Percentiles rank a stretch among this genome's conserved stretches.
These are phyloP conservation scores for Pistacia atlantica DNA, from an alignment of 345 rosid species.

Conservation along the genomic window DNA sequence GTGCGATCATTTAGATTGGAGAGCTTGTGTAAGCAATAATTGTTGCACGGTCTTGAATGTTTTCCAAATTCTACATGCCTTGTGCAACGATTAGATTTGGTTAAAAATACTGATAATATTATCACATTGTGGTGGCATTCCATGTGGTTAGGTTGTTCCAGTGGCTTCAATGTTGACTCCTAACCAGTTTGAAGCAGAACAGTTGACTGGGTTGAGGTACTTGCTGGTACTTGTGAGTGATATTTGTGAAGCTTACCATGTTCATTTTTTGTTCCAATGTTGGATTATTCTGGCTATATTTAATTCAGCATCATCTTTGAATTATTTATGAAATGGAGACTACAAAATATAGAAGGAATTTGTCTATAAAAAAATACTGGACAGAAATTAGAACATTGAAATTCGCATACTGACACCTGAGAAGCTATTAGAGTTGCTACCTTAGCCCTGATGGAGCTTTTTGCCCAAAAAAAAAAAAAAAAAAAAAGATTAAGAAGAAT, in stretches of 20 bases:
- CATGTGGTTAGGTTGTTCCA: slow-evolving; percentile 79
- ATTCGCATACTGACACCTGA: neutral
- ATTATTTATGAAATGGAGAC: neutral
- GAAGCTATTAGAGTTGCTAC: neutral
- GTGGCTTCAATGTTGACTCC: slow-evolving; percentile 99
- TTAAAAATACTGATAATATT: neutral
- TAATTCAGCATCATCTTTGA: neutral
- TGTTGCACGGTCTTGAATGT: neutral
- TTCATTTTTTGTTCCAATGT: neutral
- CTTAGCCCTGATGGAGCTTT: neutral
- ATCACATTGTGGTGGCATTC: slow-evolving; percentile 11
- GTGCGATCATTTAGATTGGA: neutral
- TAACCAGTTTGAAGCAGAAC: slow-evolving; percentile 98
- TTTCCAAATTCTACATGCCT: neutral
- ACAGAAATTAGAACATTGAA: neutral
- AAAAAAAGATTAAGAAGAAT: neutral
- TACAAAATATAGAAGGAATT: neutral
- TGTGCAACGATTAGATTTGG: neutral
- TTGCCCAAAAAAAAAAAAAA: neutral
- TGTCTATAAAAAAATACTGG: neutral
- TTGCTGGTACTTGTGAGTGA: slow-evolving; percentile 10
- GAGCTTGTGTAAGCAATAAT: neutral
- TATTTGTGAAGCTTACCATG: neutral
- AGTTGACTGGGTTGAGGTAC: slow-evolving; percentile 85
- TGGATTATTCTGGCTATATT: neutral